Evolutionary conservation across 495 filamentous ascomycete species (phyloP).

Genomic region (Neurospora cerealis): DNA sequence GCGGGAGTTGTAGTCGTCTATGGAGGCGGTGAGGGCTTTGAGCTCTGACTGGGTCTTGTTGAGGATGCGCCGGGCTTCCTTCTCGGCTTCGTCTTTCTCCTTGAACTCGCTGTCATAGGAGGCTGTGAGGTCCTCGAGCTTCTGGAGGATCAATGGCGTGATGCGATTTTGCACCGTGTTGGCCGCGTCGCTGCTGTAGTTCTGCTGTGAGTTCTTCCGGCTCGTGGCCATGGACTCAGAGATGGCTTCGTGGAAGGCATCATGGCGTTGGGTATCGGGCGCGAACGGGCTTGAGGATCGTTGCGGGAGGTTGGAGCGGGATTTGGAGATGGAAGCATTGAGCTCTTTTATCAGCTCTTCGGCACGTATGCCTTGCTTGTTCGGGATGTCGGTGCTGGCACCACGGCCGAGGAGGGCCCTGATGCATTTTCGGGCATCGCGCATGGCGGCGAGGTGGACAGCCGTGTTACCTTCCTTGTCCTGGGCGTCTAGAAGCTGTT

Average conservation of each 20-base stretch:
- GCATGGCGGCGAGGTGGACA: slow-evolving; percentile 73
- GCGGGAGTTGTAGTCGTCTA: slow-evolving; percentile 35
- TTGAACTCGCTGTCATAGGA: slow-evolving; percentile 51
- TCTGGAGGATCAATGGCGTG: slow-evolving; percentile 45
- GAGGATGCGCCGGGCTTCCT: slow-evolving; percentile 47
- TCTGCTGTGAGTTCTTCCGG: slow-evolving; percentile 15
- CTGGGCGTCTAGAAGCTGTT: slow-evolving; percentile 57
- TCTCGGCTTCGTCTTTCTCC: slow-evolving; percentile 48
- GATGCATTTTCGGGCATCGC: slow-evolving; percentile 64
- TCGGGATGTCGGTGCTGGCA: slow-evolving; percentile 69
- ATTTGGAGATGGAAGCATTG: slow-evolving; percentile 39
- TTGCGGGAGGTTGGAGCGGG: slow-evolving; percentile 33
- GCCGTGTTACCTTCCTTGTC: slow-evolving; percentile 85
- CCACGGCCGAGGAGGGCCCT: slow-evolving; percentile 59
- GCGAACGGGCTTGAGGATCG: slow-evolving; percentile 55
- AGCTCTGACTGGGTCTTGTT: slow-evolving; percentile 45
- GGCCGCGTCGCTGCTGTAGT: slow-evolving; percentile 44
- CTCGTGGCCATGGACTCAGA: slow-evolving; percentile 13
- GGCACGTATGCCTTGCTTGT: slow-evolving; percentile 67
- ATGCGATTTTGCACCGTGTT: slow-evolving; percentile 47
- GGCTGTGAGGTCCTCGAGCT: slow-evolving; percentile 45
- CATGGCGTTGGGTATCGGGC: slow-evolving; percentile 36
- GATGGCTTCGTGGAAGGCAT: slow-evolving; percentile 31
- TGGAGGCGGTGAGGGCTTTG: slow-evolving; percentile 34
- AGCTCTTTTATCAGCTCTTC: slow-evolving; percentile 58